Conservation (phyloP, 805 yeast species). For the Metschnikowia koreensis region DNA sequence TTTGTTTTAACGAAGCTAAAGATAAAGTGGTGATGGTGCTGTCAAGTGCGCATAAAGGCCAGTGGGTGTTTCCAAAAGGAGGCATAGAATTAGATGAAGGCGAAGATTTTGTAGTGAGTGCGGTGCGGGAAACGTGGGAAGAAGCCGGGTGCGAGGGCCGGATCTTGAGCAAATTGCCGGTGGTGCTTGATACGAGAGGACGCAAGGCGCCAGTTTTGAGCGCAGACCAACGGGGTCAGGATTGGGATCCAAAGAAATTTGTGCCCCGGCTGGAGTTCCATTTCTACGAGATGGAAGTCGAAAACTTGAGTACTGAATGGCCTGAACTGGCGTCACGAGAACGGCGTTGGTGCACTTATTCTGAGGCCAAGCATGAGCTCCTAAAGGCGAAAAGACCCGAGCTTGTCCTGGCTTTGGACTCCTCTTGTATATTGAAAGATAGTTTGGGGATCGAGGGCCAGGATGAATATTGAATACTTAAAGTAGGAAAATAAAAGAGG, state of each 20-base stretch:
- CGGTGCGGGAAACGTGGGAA: constrained; percentile 94
- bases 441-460: constrained; percentile 6
- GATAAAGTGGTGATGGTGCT: constrained; percentile 73
- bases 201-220: constrained; percentile 36
- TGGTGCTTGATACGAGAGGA: constrained; percentile 57
- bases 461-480: constrained; percentile 6
- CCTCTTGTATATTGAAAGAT: constrained; percentile 50
- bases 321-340: constrained; percentile 69
- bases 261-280: constrained; percentile 86
- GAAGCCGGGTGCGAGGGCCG: constrained; percentile 88
- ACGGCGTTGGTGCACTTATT: constrained; percentile 72
- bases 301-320: constrained; percentile 57
- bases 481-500: neutral
- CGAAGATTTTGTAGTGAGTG: constrained; percentile 48
- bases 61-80: constrained; percentile 94
- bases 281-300: constrained; percentile 74
- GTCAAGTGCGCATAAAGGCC: constrained; percentile 63
- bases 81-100: constrained; percentile 87
- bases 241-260: constrained; percentile 34
- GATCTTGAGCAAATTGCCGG: constrained; percentile 55
- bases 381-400: constrained; percentile 61
- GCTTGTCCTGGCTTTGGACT: constrained; percentile 58
- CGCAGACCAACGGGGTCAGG: constrained; percentile 27
- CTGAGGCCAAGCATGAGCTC: constrained; percentile 64
- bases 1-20: constrained; percentile 59